Evolutionary conservation across 2,329 filamentous ascomycete species (phyloP), one percentile per base, ranked within the genome.

Genomic region (Fusarium sp.): DNA sequence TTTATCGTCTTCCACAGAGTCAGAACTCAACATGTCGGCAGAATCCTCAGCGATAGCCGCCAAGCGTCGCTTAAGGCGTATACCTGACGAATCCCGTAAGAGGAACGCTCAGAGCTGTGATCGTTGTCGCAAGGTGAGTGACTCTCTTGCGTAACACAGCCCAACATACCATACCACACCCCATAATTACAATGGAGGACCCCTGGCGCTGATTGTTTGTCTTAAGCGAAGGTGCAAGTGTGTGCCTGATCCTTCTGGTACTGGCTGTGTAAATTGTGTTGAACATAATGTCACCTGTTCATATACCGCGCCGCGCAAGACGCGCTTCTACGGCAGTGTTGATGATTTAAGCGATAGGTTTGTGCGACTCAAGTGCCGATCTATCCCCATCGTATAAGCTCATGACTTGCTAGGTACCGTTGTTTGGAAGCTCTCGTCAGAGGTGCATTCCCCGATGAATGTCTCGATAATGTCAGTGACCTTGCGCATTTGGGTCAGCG

Each of bases 341-440:
- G 79, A 80, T 41, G 77, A 79, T 56, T 62, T 81, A 21, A 79
- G 79, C 49, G 78, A 80, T 54, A 67, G 77, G 79, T 79, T 50
- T 46, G 74, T 63, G 34, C 34, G 6, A 37, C 34, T 18, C 34
- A 37, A n/a, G 10, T 52, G 31, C 31, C 4, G 23, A 52, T 18
- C 49, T 14, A 42, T 28, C 23, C 23, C 31, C 34, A 42, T 52
- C 14, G 14, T 42, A 28, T 28, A 42, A 52, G 31, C 49, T 65
- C 45, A 61, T 31, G 5, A 18, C 18, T 16, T 8, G 52, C 21
- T n/a, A 78, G 77, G 23, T 79, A 78, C 44, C 77, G 74, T 31
- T 80, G 79, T 58, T 71, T 80, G 11, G 79, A 80, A 50, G 79
- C 78, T 12, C 77, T 81, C 23, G 78, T 81, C 56, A 77, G 71